These are phyloP conservation scores for Neotropicomus parvogracilis DNA, from an alignment of 1,284 basidiomycete species.

Conservation along the genomic window DNA sequence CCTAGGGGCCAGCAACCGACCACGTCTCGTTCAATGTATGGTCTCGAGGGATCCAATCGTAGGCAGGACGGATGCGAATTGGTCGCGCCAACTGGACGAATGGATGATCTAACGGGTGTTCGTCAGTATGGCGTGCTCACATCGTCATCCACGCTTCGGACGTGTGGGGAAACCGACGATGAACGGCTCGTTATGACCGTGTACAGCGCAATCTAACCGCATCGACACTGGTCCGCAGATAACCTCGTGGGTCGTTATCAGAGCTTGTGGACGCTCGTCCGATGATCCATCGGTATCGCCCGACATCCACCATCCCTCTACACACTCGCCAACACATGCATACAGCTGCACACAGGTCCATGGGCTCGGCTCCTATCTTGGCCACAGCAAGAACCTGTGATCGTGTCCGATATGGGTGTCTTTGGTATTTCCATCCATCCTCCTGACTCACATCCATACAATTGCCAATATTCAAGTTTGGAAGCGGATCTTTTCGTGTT, in stretches of 20 bases:
- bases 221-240: slow-evolving; percentile 5
- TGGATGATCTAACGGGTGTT: background rate
- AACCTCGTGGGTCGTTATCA: slow-evolving; percentile 18
- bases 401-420: slow-evolving; percentile 20
- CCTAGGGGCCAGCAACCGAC: background rate
- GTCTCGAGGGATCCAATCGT: background rate
- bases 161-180: background rate
- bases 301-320: background rate
- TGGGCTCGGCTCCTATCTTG: background rate
- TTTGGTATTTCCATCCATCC: background rate
- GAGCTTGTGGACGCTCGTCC: slow-evolving; percentile 11
- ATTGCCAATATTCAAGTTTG: slow-evolving; percentile 13
- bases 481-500: slow-evolving; percentile 1
- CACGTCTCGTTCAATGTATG: background rate
- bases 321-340: slow-evolving; percentile 5
- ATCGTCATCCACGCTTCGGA: slow-evolving; percentile 6
- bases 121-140: slow-evolving; percentile 13
- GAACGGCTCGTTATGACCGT: background rate
- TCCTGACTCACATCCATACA: background rate
- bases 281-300: slow-evolving; percentile 2
- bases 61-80: background rate
- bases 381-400: slow-evolving; percentile 2
- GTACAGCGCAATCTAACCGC: slow-evolving; percentile 1
- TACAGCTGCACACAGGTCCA: slow-evolving; percentile 6
- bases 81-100: background rate